These are phyloP conservation scores for Pythium folliculosum DNA, from an alignment of 352 stramenopile species.

Conservation along the genomic window DNA sequence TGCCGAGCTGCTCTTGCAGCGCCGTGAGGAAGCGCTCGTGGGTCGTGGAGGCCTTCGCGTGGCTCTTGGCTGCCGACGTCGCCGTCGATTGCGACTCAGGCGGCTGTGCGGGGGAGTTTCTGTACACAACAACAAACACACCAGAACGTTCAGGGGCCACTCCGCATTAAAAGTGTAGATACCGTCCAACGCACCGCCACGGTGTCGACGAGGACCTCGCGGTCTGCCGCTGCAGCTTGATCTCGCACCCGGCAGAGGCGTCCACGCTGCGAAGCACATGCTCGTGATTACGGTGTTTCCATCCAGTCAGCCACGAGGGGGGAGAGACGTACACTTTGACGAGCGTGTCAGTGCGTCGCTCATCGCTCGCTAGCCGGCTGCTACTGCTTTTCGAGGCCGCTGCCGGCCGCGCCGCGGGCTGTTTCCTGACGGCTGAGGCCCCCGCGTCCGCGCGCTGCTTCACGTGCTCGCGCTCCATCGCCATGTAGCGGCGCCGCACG, in stretches of 20 bases:
- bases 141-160: too few relatives aligned
- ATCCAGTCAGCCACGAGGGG: too few relatives aligned
- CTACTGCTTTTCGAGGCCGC: not conserved
- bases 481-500: slow-evolving; percentile 66
- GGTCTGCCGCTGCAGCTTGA: slow-evolving; percentile 24
- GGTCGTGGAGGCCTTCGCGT: slow-evolving; percentile 14
- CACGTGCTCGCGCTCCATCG: slow-evolving; percentile 40
- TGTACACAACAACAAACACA: not conserved
- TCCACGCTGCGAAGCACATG: slow-evolving; percentile 30
- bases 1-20: slow-evolving; percentile 49
- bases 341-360: not conserved
- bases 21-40: slow-evolving; percentile 53
- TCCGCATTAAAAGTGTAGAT: too few relatives aligned
- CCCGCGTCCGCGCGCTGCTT: slow-evolving; percentile 5
- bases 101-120: slow-evolving; percentile 2
- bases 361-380: not conserved
- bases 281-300: not conserved
- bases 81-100: not conserved
- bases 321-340: slow-evolving; percentile 1
- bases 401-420: not conserved
- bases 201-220: slow-evolving; percentile 46
- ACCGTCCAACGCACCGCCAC: slow-evolving; percentile 42
- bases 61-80: slow-evolving; percentile 9
- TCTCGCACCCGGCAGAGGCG: slow-evolving; percentile 1
- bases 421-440: too few relatives aligned